Evolutionary conservation across 441 rosid species (phyloP), one percentile per base, ranked within the genome.

Genomic region (Euphorbia schlechtendalii): DNA sequence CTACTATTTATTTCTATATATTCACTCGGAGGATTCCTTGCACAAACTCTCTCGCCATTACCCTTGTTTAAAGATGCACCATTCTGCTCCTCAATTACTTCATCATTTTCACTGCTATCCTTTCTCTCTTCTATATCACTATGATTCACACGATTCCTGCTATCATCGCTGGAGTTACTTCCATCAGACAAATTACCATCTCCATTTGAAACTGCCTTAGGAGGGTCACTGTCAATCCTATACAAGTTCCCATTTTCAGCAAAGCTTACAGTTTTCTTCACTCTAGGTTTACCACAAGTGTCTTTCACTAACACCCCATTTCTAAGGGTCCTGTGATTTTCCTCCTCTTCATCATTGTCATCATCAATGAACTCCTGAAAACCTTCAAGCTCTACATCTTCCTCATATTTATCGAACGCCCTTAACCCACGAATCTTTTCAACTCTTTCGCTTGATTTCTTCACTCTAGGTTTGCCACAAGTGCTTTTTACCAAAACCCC

Each of bases 361-460:
- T 72, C 82, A 63, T 75, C 80, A 64, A 77, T 76, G 61, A 69
- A 70, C 53, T 84, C 78, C 55, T 69, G 84, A 70, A 86, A 86
- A 61, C 84, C 87, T 83, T 88, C 86, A 45, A 86, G 82, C 86
- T 85, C 92, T 61, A 71, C 85, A 69, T 66, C 80, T 73, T 76
- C 80, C 72, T 83, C 87, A 45, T 77, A 83, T 70, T 74, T 77
- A 14, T 59, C 81, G 55, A 54, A 67, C 52, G 67, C 74, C 78
- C 78, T 75, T 51, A 81, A 67, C 68, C 73, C 80, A 54, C 56
- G 61, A 36, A 81, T 72, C 58, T 75, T 82, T 51, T 79, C 84
- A 20, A 83, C 71, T 66, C 81, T 76, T 7, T 71, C 81, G 52
- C 81, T 74, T 81, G 78, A 62, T 74, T 77, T 89, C 79, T 77